A percentile compares a stretch with the other conserved stretches of the same genome.
phyloP scores from a whole-genome alignment of 116 monocot genomes.

The Zostera marina region DNA sequence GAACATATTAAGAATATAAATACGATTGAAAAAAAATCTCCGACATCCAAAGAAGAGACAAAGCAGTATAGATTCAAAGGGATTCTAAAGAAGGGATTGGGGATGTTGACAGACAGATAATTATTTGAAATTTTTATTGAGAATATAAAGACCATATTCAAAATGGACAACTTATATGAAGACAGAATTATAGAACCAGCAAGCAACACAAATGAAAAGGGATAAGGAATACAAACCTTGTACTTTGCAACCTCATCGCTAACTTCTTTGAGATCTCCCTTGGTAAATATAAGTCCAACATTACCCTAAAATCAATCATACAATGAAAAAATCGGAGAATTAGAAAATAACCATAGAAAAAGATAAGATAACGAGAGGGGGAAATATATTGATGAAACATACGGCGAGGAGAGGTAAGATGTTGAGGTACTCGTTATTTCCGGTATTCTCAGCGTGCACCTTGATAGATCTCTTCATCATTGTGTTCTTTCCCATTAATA shows the following conservation, averaged over 20 bases:
- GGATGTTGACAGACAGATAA: too few relatives aligned
- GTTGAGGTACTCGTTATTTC: constrained; percentile 28
- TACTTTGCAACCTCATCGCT: constrained; percentile 64
- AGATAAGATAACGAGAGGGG: too few relatives aligned
- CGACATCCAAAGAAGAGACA: too few relatives aligned
- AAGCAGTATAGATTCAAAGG: too few relatives aligned
- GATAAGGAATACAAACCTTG: constrained; percentile 15
- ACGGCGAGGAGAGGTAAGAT: constrained; percentile 38
- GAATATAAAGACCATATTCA: too few relatives aligned
- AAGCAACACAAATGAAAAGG: not conserved
- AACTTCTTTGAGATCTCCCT: constrained; percentile 58
- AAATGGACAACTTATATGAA: too few relatives aligned
- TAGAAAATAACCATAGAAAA: not conserved
- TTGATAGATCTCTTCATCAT: constrained; percentile 43
- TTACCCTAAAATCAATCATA: constrained; percentile 16
- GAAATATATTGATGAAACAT: not conserved
- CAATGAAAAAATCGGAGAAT: not conserved
- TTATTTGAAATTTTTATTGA: too few relatives aligned
- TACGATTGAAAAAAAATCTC: too few relatives aligned
- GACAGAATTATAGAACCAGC: not conserved
- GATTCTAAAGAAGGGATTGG: too few relatives aligned
- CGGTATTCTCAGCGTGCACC: constrained; percentile 34
- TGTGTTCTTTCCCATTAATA: constrained; percentile 50
- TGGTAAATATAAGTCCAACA: constrained; percentile 47
- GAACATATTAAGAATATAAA: too few relatives aligned